Percentiles rank a stretch among this genome's conserved stretches.
Conservation (phyloP, 2,329 filamentous ascomycete species). For the Phyllosticta citribraziliensis region DNA sequence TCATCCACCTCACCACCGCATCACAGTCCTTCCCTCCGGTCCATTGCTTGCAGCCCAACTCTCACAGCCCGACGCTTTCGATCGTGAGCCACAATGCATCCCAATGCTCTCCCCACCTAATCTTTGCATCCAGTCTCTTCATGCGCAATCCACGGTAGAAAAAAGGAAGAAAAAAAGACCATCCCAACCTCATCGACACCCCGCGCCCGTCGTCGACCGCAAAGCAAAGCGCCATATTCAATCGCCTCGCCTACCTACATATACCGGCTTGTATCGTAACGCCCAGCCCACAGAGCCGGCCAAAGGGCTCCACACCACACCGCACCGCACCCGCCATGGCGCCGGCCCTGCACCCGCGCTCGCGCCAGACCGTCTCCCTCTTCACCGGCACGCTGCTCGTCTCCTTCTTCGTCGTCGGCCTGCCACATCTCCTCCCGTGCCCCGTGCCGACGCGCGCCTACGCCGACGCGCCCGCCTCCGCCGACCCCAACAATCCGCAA, state of each 20-base stretch:
- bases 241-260: neutral
- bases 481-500: constrained; percentile 21
- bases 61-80: neutral
- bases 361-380: constrained; percentile 83
- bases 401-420: constrained; percentile 82
- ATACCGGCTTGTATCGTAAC: neutral
- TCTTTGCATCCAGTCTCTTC: neutral
- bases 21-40: neutral
- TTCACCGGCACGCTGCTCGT: constrained; percentile 88
- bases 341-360: constrained; percentile 81
- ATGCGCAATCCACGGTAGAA: neutral
- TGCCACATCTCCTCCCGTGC: constrained; percentile 86
- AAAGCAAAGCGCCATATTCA: neutral
- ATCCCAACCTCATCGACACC: neutral
- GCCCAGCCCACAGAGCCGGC: neutral
- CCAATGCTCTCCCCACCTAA: neutral
- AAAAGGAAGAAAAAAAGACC: neutral
- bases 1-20: neutral
- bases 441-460: constrained; percentile 67
- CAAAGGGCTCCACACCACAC: neutral
- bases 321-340: constrained; percentile 48
- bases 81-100: neutral
- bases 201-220: neutral
- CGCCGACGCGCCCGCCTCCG: constrained; percentile 36
- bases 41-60: neutral